Percentiles rank a stretch among this genome's conserved stretches.
Evolutionary conservation across 805 yeast species (phyloP).

Genomic region (Sugiyamaella valdiviana): DNA sequence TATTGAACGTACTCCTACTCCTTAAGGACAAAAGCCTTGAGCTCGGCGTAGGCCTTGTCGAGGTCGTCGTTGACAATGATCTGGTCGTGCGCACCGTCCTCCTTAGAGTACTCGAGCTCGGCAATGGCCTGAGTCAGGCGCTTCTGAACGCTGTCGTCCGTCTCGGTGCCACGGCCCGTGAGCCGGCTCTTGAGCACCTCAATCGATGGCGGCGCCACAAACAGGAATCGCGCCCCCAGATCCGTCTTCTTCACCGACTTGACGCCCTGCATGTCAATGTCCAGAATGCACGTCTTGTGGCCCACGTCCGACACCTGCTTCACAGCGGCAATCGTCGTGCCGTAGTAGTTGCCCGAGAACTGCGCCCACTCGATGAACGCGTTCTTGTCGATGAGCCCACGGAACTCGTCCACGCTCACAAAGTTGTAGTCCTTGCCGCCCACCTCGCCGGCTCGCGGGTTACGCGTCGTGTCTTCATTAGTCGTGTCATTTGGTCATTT

Average conservation of each 20-base stretch:
- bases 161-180: slow-evolving; percentile 90
- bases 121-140: slow-evolving; percentile 81
- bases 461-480: slow-evolving; percentile 67
- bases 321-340: slow-evolving; percentile 85
- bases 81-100: slow-evolving; percentile 82
- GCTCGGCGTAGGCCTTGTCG: slow-evolving; percentile 77
- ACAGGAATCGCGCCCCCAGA: slow-evolving; percentile 77
- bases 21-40: slow-evolving; percentile 51
- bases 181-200: slow-evolving; percentile 72
- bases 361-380: slow-evolving; percentile 97
- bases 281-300: slow-evolving; percentile 81
- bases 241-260: slow-evolving; percentile 78
- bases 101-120: slow-evolving; percentile 81
- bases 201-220: slow-evolving; percentile 88
- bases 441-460: slow-evolving; percentile 86
- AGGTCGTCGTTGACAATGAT: slow-evolving; percentile 86
- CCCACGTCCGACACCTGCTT: slow-evolving; percentile 51
- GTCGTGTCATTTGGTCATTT: background rate
- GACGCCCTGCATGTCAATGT: slow-evolving; percentile 99
- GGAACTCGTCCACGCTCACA: slow-evolving; percentile 71
- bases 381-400: slow-evolving; percentile 61
- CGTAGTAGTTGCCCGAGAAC: slow-evolving; percentile 96
- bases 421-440: slow-evolving; percentile 89
- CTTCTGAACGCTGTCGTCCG: slow-evolving; percentile 73
- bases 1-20: slow-evolving; percentile 4